Base-by-base conservation (phyloP, 129 eudicot genomes). In the Artemisia tridentata region DNA sequence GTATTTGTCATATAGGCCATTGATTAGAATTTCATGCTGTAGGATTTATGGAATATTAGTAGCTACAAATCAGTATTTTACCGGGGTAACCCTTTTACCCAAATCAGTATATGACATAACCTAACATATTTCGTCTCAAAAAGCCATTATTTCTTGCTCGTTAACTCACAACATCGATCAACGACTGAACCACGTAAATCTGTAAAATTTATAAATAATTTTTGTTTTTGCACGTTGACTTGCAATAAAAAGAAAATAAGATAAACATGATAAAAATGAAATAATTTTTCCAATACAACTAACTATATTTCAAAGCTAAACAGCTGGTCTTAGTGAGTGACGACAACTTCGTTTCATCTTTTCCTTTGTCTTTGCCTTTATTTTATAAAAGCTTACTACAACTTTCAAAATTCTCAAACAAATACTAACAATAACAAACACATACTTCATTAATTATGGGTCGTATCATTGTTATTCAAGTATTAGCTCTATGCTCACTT, bases 281-380 rank as follows among this genome's bases (percentile, higher is more conserved):
- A 75, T 53, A 54, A 25, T 66, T 67, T 18, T 43, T 27, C 66
- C 58, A 56, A 65, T 1, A 55, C 18, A 62, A 53, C 14, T 16
- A 14, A 77, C 45, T 19, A 63, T 38, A 53, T 51, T 77, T 67
- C 81, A 77, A 63, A 77, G 29, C 47, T 18, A 47, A 78, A 70
- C 81, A 71, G 81, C 81, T 78, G 81, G 81, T 76, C 77, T 63
- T 71, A 63, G 72, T 75, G 62, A 75, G 53, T 61, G 67, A 57
- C 31, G 80, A 75, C 80, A 67, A 58, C 21, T 75, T 67, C 63
- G 4, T n/a, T 29, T 75, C 58, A 68, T 74, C 74, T 67, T 57
- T 49, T 52, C 62, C 69, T 59, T 25, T 38, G 16, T 47, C 7
- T 49, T 12, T 38, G 54, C 75, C 57, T 50, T 69, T 50, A 7